Conservation (phyloP, 257 asterid genomes). For the Ehretia macrophylla region DNA sequence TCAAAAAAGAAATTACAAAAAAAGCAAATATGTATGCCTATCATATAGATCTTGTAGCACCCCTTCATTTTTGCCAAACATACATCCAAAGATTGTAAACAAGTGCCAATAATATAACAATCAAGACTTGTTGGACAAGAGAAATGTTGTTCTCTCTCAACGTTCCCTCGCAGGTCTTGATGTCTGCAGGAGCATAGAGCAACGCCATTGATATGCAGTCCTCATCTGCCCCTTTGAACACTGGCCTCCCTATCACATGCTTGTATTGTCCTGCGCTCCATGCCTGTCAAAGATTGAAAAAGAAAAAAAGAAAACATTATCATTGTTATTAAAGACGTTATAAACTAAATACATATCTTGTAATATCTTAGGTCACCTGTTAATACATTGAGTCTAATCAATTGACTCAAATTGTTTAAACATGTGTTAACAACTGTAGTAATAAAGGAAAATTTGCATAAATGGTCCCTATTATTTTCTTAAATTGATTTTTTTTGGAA, state of each 20-base stretch:
- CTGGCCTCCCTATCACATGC: constrained; percentile 72
- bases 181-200: constrained; percentile 40
- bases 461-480: too few relatives aligned
- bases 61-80: constrained; percentile 18
- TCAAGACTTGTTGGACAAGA: constrained; percentile 45
- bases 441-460: too few relatives aligned
- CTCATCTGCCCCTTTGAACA: constrained; percentile 39
- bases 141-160: constrained; percentile 35
- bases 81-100: constrained; percentile 34
- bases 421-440: too few relatives aligned
- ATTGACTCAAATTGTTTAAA: too few relatives aligned
- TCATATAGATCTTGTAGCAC: too few relatives aligned
- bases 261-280: constrained; percentile 56
- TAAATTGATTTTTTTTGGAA: too few relatives aligned
- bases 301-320: background rate
- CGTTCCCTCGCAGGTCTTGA: constrained; percentile 9
- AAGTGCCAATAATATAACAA: constrained; percentile 34
- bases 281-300: constrained; percentile 27
- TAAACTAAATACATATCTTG: too few relatives aligned
- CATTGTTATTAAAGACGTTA: too few relatives aligned
- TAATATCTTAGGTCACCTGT: too few relatives aligned
- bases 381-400: too few relatives aligned
- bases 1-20: too few relatives aligned
- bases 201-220: constrained; percentile 60
- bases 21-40: too few relatives aligned